Evolutionary conservation across 345 rosid genomes (phyloP), one percentile per base, ranked within the genome.

Genomic region (Populus deltoides): DNA sequence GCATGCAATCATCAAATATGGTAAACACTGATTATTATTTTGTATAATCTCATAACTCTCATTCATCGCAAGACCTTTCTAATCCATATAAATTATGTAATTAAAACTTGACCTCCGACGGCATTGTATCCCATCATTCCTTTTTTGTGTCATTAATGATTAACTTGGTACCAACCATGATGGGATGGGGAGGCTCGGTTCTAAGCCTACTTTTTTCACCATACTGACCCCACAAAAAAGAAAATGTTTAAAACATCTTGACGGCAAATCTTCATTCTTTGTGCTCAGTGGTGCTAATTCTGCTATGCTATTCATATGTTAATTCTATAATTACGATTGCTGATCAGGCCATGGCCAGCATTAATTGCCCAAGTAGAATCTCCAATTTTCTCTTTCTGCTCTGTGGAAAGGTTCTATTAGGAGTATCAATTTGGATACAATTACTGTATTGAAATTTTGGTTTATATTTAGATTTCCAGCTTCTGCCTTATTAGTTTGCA

Each of bases 1-100:
- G 85, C 75, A 77, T 80, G 12, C 97, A 86, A 47, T 66, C 88
- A 59, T 85, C 94, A 66, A 27, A 84, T 78, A 55, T 82, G 75
- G 98, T 95, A 57, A 59, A 80, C 62, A 7, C 27, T 25, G 45
- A 7, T 27, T 15, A 33, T 43, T 11, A 38, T 47, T 75, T 8
- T 13, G 43, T 53, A 35, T 45, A 75, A 17, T 62, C 29, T 25
- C 8, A 11, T 18, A 12, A 43, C 18, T 62, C 29, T 39, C 22
- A 43, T 27, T 18, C 51, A n/a, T 18, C 0, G 12, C 25, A 17
- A 69, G 35, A 25, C 53, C 53, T 39, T 13, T 27, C 20, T 36
- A 6, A 8, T 36, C 70, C 16, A 9, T 5, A 8, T 67, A 67
- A 22, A 31, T 67, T 24, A 57, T 57, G 29, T 57, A 10, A 10